Percentiles rank a stretch among this genome's conserved stretches.
Evolutionary conservation across 768 basidiomycete genomes (phyloP).

Genomic region (Pilatotrama ljubarskyi): DNA sequence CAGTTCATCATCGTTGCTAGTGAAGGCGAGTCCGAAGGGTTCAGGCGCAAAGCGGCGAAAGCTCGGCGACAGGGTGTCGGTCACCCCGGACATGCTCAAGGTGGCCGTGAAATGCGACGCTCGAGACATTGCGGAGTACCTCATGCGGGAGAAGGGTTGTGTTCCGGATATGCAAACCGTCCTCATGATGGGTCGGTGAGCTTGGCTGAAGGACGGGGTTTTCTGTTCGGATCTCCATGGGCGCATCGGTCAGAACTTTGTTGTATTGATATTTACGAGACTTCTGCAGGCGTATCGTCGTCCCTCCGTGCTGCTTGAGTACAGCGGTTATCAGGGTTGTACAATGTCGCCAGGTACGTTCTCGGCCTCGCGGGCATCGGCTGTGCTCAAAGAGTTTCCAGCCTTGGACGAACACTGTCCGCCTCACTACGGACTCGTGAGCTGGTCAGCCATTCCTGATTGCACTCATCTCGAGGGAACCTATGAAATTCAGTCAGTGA

Average conservation of each 20-base stretch:
- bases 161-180: conserved; percentile 74
- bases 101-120: conserved; percentile 65
- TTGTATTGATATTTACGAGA: neutral
- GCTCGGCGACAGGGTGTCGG: conserved; percentile 58
- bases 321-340: neutral
- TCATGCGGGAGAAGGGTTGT: conserved; percentile 68
- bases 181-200: conserved; percentile 33
- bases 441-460: too few relatives aligned
- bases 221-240: neutral
- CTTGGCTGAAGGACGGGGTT: neutral
- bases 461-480: too few relatives aligned
- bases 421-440: too few relatives aligned
- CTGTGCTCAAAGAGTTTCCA: too few relatives aligned
- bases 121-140: conserved; percentile 68
- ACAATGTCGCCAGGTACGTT: neutral
- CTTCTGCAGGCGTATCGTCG: neutral
- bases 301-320: neutral
- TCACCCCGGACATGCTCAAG: conserved; percentile 60
- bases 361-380: too few relatives aligned
- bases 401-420: too few relatives aligned
- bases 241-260: neutral
- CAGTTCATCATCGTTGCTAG: neutral
- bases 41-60: conserved; percentile 45
- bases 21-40: conserved; percentile 9
- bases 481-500: too few relatives aligned